A percentile compares a stretch with the other conserved stretches of the same genome.
These are phyloP conservation scores for Hortiboletus flavorubellus DNA, from an alignment of 768 basidiomycete genomes.

Conservation along the genomic window DNA sequence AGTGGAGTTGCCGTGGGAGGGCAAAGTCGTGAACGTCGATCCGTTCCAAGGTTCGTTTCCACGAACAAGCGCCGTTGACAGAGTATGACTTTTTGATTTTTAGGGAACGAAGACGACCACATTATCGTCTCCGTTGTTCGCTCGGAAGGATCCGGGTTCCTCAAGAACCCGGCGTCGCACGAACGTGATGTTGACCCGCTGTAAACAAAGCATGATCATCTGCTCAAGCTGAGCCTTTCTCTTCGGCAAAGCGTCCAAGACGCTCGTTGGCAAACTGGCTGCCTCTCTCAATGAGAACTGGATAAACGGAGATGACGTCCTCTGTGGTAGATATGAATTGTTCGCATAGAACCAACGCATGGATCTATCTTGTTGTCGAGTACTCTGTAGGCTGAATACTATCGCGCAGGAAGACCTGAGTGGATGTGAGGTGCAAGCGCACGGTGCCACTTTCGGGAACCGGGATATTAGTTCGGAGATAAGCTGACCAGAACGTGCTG, in stretches of 20 bases:
- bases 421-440: background rate
- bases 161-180: conserved; percentile 57
- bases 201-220: conserved; percentile 72
- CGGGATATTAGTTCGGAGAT: background rate
- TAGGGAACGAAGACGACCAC: conserved; percentile 79
- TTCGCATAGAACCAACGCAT: background rate
- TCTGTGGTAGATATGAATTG: background rate
- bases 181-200: conserved; percentile 85
- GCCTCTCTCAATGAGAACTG: conserved; percentile 12
- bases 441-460: background rate
- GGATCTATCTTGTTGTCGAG: background rate
- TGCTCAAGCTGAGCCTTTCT: conserved; percentile 44
- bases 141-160: conserved; percentile 57
- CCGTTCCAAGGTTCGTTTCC: conserved; percentile 68
- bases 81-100: conserved; percentile 7
- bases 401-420: background rate
- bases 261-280: conserved; percentile 27
- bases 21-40: conserved; percentile 75
- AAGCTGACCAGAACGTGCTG: background rate
- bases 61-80: background rate
- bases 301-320: conserved; percentile 10
- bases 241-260: conserved; percentile 11
- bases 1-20: conserved; percentile 48
- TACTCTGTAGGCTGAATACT: background rate
- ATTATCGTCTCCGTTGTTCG: conserved; percentile 72